Conservation (phyloP, 2,329 filamentous ascomycete genomes). For the Corniculantispora saksenae region DNA sequence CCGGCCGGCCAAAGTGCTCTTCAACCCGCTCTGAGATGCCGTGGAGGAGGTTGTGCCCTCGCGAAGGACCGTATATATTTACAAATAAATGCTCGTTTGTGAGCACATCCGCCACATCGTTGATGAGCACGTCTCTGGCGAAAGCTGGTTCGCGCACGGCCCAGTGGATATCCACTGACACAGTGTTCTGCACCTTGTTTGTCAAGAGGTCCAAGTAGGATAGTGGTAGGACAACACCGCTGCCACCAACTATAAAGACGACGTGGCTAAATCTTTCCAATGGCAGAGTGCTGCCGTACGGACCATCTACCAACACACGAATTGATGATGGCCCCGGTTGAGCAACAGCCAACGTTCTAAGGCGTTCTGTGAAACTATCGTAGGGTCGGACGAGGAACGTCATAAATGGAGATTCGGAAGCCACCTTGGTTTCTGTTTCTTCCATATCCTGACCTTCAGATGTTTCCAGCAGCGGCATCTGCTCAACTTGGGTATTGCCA, state of each 20-base stretch:
- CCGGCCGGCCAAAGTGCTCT: conserved; percentile 32
- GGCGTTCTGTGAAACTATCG: conserved; percentile 44
- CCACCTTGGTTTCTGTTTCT: conserved; percentile 4
- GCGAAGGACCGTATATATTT: conserved; percentile 38
- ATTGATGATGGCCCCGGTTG: conserved; percentile 27
- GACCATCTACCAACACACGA: conserved; percentile 45
- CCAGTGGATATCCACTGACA: conserved; percentile 39
- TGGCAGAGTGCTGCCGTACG: conserved; percentile 43
- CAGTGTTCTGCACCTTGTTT: not conserved
- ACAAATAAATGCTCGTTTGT: conserved; percentile 34
- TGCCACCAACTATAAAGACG: conserved; percentile 47
- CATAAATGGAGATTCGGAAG: conserved; percentile 27
- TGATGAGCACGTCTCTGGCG: conserved; percentile 35
- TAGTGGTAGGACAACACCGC: conserved; percentile 45
- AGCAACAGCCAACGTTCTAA: conserved; percentile 33
- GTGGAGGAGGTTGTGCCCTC: conserved; percentile 9
- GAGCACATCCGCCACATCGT: conserved; percentile 34
- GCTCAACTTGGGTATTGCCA: conserved; percentile 31
- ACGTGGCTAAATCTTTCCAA: conserved; percentile 41
- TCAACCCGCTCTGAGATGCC: conserved; percentile 25
- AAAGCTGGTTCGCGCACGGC: conserved; percentile 44
- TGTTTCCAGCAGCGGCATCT: conserved; percentile 33
- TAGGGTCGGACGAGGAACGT: conserved; percentile 49
- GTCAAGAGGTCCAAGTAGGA: conserved; percentile 39
- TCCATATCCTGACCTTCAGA: conserved; percentile 10